Conservation (phyloP, 2,329 filamentous ascomycete species). For the Aspergillus novoparasiticus region DNA sequence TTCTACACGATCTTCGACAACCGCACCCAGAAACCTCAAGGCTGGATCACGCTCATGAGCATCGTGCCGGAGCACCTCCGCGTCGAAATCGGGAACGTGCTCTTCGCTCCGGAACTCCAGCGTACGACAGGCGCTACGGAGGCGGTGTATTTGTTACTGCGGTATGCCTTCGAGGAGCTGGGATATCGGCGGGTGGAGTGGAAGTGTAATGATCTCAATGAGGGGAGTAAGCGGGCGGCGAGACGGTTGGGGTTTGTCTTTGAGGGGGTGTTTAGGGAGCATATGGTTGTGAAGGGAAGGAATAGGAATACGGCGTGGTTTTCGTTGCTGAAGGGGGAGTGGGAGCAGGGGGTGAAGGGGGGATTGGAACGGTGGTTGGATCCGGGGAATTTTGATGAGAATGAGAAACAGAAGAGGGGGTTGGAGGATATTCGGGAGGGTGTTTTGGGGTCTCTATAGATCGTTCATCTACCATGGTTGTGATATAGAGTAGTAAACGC, state of each 20-base stretch:
- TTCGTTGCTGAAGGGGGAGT: conserved; percentile 62
- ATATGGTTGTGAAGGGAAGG: conserved; percentile 61
- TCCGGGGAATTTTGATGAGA: background rate
- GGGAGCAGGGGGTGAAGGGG: conserved; percentile 44
- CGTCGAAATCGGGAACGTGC: background rate
- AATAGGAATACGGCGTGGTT: conserved; percentile 64
- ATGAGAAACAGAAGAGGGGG: background rate
- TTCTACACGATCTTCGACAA: background rate
- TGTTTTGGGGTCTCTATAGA: no score
- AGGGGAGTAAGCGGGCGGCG: conserved; percentile 57
- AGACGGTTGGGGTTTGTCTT: conserved; percentile 59
- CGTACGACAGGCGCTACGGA: conserved; percentile 1
- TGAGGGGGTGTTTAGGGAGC: conserved; percentile 64
- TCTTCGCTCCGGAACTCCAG: conserved; percentile 1
- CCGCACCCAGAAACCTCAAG: background rate
- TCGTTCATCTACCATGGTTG: no score
- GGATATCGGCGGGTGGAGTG: conserved; percentile 63
- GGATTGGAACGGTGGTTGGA: background rate
- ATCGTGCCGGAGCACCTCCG: conserved; percentile 1
- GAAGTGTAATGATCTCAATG: conserved; percentile 64
- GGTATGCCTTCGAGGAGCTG: conserved; percentile 56
- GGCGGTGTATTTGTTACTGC: conserved; percentile 41
- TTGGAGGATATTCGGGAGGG: background rate
- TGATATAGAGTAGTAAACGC: no score
- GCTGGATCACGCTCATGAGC: conserved; percentile 2